Evolutionary conservation across 805 yeast genomes (phyloP).

Genomic region (Kodamaea lidongshanica): DNA sequence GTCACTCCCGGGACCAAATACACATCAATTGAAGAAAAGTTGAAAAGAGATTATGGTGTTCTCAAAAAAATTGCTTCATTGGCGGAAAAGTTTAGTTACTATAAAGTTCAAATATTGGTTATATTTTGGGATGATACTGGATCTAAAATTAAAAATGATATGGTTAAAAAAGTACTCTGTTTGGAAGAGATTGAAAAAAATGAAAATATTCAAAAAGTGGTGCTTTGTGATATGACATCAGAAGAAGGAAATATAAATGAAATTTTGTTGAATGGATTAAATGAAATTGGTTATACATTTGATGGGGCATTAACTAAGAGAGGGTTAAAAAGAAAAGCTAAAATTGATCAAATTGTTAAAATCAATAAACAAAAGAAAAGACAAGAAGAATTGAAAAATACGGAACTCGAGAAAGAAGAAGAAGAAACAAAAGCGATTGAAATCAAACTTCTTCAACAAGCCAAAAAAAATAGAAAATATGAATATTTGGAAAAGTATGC

Average conservation of each 20-base stretch:
- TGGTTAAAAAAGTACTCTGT: constrained; percentile 15
- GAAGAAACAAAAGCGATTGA: constrained; percentile 15
- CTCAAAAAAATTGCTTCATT: constrained; percentile 31
- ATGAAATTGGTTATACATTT: constrained; percentile 18
- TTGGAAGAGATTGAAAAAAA: constrained; percentile 8
- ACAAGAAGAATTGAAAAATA: constrained; percentile 2
- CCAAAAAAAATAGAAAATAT: constrained; percentile 23
- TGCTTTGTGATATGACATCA: constrained; percentile 30
- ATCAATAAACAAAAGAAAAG: constrained; percentile 6
- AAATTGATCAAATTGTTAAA: constrained; percentile 8
- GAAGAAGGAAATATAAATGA: constrained; percentile 21
- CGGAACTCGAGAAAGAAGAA: constrained; percentile 1
- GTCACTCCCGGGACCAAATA: constrained; percentile 13
- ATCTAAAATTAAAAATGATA: constrained; percentile 11
- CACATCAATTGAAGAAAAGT: constrained; percentile 22
- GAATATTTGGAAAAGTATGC: constrained; percentile 32
- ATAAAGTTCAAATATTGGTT: constrained; percentile 34
- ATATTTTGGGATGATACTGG: constrained; percentile 37
- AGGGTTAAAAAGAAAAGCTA: constrained; percentile 20
- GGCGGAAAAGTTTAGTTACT: constrained; percentile 30
- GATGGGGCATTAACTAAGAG: constrained; percentile 24
- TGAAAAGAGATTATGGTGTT: constrained; percentile 30
- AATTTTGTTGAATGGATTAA: constrained; percentile 18
- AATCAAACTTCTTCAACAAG: constrained; percentile 20
- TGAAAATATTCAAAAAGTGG: constrained; percentile 17